These are phyloP conservation scores for Platanthera guangdongensis DNA, from an alignment of 106 monocot species.

Conservation along the genomic window DNA sequence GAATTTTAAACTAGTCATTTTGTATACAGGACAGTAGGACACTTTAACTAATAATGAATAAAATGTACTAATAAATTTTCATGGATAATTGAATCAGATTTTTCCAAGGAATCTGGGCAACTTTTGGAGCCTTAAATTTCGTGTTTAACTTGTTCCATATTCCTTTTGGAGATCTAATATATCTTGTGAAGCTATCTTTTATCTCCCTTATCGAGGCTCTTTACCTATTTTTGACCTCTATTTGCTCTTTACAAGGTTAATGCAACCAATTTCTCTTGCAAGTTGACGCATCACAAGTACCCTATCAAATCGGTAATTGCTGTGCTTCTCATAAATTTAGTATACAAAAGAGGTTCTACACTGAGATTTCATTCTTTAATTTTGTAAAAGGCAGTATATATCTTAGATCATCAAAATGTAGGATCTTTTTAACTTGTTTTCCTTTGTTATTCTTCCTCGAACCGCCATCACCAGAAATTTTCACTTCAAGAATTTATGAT, in stretches of 20 bases:
- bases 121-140: neutral
- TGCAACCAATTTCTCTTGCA: neutral
- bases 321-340: neutral
- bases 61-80: neutral
- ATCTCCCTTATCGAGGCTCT: neutral
- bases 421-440: neutral
- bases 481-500: neutral
- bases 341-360: neutral
- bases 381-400: neutral
- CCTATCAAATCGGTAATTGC: neutral
- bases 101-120: neutral
- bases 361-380: neutral
- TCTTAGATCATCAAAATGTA: neutral
- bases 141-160: neutral
- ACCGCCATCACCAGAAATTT: neutral
- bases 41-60: neutral
- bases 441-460: neutral
- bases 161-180: neutral
- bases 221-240: neutral
- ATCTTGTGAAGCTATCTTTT: neutral
- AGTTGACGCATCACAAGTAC: too few species aligned
- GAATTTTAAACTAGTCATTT: neutral
- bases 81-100: neutral
- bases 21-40: neutral
- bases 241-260: neutral